Evolutionary conservation across 352 stramenopile genomes (phyloP), one percentile per base, ranked within the genome.

Genomic region (Halophytophthora batemanensis): DNA sequence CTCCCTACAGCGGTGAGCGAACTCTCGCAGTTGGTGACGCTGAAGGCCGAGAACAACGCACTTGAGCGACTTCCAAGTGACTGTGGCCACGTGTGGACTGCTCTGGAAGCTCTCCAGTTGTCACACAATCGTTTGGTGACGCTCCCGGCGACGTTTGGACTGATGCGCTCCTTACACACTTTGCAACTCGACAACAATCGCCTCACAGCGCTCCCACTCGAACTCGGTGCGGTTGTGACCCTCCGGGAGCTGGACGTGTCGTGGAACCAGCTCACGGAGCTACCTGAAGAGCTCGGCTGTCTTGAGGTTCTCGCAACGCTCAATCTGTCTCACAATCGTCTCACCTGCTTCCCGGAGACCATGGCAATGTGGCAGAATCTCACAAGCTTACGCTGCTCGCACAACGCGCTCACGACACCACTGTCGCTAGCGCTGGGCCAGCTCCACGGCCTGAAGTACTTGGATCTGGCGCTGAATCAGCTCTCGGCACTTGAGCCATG

Each of bases 231-330:
- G 0, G 64, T 90, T 11, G 65, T 69, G 5, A 61, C 71, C n/a
- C 47, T 90, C 31, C 45, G 54, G 11, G 57, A 75, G 40, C 57
- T 94, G 14, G 50, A 84, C 36, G 33, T 91, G 18, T 76, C 73
- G 14, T 82, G 77, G 68, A 93, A 93, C 60, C 50, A 72, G 31
- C 52, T 93, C 14, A 15, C 39, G 0, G 13, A 25, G 15, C 57
- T 94, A 2, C 84, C 84, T 1, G 69, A 87, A 41, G 75, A 83
- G 34, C 64, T 91, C 13, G 77, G 82, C 1, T 87, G 69, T 28
- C 62, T 86, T 10, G 45, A 47, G 8, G 66, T 56, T 3, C 54
- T 94, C 2, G 53, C 54, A 10, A 23, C 33, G 5, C 25, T 90
- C 33, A 42, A 82, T 47, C 35, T 87, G 10, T 76, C 66, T 8